Evolutionary conservation across 1,139 yeast genomes (phyloP), one percentile per base, ranked within the genome.

Genomic region (Pichiaceae sp.): DNA sequence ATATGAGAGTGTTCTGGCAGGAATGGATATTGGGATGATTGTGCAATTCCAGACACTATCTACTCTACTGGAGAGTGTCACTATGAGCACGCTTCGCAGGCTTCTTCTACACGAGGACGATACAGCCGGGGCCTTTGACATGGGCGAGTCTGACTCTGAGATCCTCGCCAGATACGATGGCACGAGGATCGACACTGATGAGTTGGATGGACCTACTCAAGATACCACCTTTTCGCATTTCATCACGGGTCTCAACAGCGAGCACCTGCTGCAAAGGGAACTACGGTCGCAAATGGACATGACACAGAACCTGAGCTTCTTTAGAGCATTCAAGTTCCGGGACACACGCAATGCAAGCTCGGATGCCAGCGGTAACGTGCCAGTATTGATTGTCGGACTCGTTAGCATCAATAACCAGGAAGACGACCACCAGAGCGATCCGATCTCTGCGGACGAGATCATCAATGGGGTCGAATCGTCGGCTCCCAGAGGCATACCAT

Each of bases 361-460:
- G 17, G 17, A 42, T 26, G 29, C 38, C 36, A 30, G 43, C 3
- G 24, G 24, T 7, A 41, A 33, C 16, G 64, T 74, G 1, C 81
- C 81, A 0, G 73, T 75, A 4, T 54, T 75, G 44, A 68, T 75
- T 26, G 69, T 75, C n/a, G 78, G 80, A 4, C 69, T 75, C n/a
- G 53, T 51, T 8, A 53, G 56, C 6, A 29, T 48, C 31, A 44
- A 34, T 21, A 19, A 17, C 17, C 14, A n/a, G 19, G 29, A n/a
- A 16, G 7, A 14, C n/a, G 26, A 21, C 9, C 20, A 19, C 17
- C 17, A 8, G 12, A 29, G 17, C n/a, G 28, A 16, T 21, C 26
- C 31, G 12, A n/a, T 19, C 25, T 16, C 19, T 12, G 11, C 31
- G n/a, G 25, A 14, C 5, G 31, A 31, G n/a, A 33, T 20, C 11